phyloP scores from a whole-genome alignment of 306 rosid genomes.

The Vigna unguiculata region DNA sequence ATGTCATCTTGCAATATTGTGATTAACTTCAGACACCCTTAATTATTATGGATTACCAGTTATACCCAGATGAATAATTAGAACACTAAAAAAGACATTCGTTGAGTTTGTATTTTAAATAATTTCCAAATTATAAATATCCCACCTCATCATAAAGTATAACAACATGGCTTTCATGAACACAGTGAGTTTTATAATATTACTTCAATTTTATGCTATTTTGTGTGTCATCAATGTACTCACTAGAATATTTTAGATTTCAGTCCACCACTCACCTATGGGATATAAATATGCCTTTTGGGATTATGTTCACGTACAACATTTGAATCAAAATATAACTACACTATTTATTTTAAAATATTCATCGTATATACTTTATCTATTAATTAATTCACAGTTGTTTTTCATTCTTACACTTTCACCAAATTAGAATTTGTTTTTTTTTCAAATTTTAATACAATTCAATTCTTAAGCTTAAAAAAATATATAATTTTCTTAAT shows the following conservation, averaged over 20 bases:
- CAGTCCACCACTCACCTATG: background rate
- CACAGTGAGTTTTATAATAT: background rate
- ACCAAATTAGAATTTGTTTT: no score
- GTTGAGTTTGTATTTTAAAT: background rate
- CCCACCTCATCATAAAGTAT: background rate
- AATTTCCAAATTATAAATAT: background rate
- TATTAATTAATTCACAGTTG: no score
- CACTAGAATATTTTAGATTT: background rate
- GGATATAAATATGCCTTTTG: background rate
- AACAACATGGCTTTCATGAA: no score
- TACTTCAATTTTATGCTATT: background rate
- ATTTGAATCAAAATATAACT: background rate
- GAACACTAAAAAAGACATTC: no score
- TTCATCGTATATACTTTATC: background rate
- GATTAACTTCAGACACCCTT: background rate
- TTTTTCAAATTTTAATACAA: no score
- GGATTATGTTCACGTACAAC: background rate
- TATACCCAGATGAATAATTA: background rate
- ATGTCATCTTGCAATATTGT: background rate
- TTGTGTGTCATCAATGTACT: background rate
- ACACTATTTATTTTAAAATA: background rate
- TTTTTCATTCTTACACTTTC: no score
- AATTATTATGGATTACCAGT: background rate
- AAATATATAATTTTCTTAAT: no score
- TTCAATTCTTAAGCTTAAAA: no score